These are phyloP conservation scores for Nicotiana attenuata DNA, from an alignment of 257 asterid species.

Conservation along the genomic window DNA sequence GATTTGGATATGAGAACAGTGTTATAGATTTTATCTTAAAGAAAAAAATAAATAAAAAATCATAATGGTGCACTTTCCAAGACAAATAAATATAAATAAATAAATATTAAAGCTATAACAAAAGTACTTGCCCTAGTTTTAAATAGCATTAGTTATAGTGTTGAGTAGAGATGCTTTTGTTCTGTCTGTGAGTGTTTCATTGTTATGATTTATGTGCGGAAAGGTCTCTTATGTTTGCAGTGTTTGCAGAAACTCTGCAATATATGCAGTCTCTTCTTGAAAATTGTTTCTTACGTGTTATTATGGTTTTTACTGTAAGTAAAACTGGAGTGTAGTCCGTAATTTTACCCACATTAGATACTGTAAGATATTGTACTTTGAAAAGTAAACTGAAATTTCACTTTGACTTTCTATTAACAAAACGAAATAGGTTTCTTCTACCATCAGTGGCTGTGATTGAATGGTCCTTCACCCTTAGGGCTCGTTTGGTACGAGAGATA, in stretches of 20 bases:
- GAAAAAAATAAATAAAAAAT: not conserved
- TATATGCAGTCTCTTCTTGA: not conserved
- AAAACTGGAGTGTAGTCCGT: slow-evolving; percentile 4
- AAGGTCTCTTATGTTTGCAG: not conserved
- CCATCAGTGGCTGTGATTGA: too few species aligned
- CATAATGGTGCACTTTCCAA: not conserved
- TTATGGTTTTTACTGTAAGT: not conserved
- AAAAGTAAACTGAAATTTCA: not conserved
- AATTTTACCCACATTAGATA: not conserved
- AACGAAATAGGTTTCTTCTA: not conserved
- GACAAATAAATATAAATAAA: not conserved
- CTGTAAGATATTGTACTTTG: not conserved
- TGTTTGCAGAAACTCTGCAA: not conserved
- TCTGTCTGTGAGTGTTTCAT: slow-evolving; percentile 4
- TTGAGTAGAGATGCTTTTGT: not conserved
- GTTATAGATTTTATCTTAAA: not conserved
- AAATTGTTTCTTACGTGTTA: slow-evolving; percentile 9
- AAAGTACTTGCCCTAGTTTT: not conserved
- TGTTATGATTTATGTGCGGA: not conserved
- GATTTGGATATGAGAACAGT: not conserved
- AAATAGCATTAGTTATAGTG: not conserved
- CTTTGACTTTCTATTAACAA: not conserved
- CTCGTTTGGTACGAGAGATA: too few species aligned
- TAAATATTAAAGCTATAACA: not conserved
- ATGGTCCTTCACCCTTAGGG: too few species aligned